These are phyloP conservation scores for Pisolithus thermaeus DNA, from an alignment of 1,284 basidiomycete genomes.

Conservation along the genomic window DNA sequence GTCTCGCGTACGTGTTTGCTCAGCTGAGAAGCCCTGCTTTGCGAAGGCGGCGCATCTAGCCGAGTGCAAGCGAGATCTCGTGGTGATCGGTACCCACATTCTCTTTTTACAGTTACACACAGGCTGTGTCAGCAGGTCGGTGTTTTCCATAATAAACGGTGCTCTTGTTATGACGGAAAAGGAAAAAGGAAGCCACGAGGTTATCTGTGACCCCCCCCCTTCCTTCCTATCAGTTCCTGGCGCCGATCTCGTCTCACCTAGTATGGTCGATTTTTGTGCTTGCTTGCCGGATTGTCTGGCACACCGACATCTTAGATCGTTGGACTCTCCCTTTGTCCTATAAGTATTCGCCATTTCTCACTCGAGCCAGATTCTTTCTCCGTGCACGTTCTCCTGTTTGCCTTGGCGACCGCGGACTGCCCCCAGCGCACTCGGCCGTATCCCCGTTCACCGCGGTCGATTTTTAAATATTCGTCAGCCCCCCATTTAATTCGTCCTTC, in stretches of 20 bases:
- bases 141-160: constrained; percentile 12
- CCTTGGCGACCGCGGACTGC: background rate
- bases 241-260: background rate
- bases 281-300: background rate
- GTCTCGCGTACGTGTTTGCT: background rate
- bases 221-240: background rate
- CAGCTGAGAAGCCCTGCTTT: constrained; percentile 1
- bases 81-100: background rate
- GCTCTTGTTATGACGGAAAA: constrained; percentile 24
- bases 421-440: constrained; percentile 8
- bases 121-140: background rate
- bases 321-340: background rate
- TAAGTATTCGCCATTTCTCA: background rate
- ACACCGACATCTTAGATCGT: background rate
- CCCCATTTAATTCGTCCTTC: background rate
- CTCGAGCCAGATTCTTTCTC: background rate
- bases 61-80: background rate
- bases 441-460: constrained; percentile 11
- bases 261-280: background rate
- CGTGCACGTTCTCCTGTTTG: background rate
- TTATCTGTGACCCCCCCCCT: background rate
- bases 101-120: background rate
- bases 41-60: background rate
- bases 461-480: constrained; percentile 9
- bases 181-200: constrained; percentile 18